Evolutionary conservation across 495 filamentous ascomycete species (phyloP).

Genomic region (Neurospora sublineolata): DNA sequence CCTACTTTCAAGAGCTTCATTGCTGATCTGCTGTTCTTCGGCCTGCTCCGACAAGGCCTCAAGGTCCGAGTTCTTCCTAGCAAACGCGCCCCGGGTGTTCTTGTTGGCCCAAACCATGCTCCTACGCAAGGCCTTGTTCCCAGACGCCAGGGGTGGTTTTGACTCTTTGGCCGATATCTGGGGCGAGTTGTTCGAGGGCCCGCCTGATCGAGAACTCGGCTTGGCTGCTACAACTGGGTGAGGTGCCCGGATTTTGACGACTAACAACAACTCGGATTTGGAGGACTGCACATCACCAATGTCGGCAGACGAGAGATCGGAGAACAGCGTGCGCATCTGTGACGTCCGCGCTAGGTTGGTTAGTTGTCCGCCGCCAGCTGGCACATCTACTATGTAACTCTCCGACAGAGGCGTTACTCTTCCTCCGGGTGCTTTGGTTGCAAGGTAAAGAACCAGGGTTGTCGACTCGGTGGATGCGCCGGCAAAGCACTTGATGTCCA

Average conservation of each 20-base stretch:
- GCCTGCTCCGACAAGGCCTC: slow-evolving; percentile 38
- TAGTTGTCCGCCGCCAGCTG: slow-evolving; percentile 55
- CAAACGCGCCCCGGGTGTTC: slow-evolving; percentile 36
- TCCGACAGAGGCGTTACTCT: slow-evolving; percentile 63
- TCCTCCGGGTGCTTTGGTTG: slow-evolving; percentile 51
- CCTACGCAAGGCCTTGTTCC: slow-evolving; percentile 53
- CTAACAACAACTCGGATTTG: slow-evolving; percentile 62
- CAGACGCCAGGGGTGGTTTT: slow-evolving; percentile 31
- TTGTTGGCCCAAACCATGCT: slow-evolving; percentile 74
- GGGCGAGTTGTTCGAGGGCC: slow-evolving; percentile 21
- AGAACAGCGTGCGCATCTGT: slow-evolving; percentile 75
- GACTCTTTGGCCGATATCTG: slow-evolving; percentile 27
- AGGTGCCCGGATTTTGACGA: slow-evolving; percentile 66
- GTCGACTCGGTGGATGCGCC: slow-evolving; percentile 60
- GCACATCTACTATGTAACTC: slow-evolving; percentile 69
- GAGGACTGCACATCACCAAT: slow-evolving; percentile 63
- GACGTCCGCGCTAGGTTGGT: slow-evolving; percentile 44
- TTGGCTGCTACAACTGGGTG: slow-evolving; percentile 40
- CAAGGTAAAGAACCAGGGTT: slow-evolving; percentile 70
- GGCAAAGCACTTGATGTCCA: slow-evolving; percentile 71
- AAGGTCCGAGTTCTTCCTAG: slow-evolving; percentile 34
- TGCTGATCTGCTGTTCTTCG: slow-evolving; percentile 24
- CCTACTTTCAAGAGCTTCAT: slow-evolving; percentile 24
- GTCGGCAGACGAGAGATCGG: slow-evolving; percentile 69
- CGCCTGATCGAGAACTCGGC: slow-evolving; percentile 35